A percentile compares a stretch with the other conserved stretches of the same genome.
These are phyloP conservation scores for Aureobasidium vineae DNA, from an alignment of 2,329 filamentous ascomycete species.

Conservation along the genomic window DNA sequence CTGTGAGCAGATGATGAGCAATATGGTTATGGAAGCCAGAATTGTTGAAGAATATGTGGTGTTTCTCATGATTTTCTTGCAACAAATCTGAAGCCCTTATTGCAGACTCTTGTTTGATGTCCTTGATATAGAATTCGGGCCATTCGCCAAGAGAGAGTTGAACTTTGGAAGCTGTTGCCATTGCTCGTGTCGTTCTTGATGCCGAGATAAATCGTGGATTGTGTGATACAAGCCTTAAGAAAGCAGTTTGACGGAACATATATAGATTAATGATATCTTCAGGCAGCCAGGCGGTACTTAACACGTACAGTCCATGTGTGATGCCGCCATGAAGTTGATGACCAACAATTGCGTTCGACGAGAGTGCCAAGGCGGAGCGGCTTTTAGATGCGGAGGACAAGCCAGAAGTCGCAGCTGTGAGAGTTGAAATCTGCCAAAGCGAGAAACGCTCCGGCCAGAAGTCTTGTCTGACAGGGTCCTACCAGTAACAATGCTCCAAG, in stretches of 20 bases:
- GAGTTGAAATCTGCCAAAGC: neutral
- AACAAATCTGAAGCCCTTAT: constrained; percentile 64
- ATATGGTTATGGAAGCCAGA: constrained; percentile 80
- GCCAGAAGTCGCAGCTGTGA: neutral
- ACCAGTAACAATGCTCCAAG: too few species aligned
- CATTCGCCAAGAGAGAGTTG: constrained; percentile 46
- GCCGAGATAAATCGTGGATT: neutral
- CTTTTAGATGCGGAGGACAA: neutral
- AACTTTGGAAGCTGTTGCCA: constrained; percentile 51
- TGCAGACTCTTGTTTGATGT: constrained; percentile 58
- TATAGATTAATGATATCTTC: too few species aligned
- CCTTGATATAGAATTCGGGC: constrained; percentile 49
- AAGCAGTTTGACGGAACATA: neutral
- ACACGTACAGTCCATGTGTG: neutral
- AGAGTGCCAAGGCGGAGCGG: neutral
- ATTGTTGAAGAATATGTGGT: constrained; percentile 80
- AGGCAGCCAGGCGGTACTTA: neutral
- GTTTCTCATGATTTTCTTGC: constrained; percentile 69
- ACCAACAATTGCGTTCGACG: constrained; percentile 9
- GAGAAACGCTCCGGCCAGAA: neutral
- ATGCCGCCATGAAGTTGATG: neutral
- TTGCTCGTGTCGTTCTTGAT: constrained; percentile 34
- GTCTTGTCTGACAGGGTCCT: neutral
- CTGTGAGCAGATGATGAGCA: constrained; percentile 69
- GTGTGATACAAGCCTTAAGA: neutral